Percentiles rank a stretch among this genome's conserved stretches.
phyloP scores from a whole-genome alignment of 75 land plant genomes.

The Picea sitchensis region DNA sequence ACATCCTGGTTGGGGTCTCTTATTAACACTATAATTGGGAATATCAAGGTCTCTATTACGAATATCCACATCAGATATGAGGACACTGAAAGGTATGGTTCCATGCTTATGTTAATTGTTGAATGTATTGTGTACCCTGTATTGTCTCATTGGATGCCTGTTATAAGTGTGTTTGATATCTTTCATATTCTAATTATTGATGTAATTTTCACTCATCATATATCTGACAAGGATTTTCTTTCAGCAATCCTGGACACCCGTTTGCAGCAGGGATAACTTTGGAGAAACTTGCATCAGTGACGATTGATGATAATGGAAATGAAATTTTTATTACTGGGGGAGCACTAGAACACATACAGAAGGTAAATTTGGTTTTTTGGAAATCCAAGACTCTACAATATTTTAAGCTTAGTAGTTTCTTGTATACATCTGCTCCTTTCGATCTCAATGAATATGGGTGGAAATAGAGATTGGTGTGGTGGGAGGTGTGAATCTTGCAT shows the following conservation, averaged over 20 bases:
- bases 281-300: constrained; percentile 86
- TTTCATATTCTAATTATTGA: too few relatives aligned
- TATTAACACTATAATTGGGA: constrained; percentile 86
- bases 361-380: constrained; percentile 39
- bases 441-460: too few relatives aligned
- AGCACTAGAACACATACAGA: constrained; percentile 80
- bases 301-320: constrained; percentile 88
- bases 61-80: constrained; percentile 98
- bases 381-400: background rate
- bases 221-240: constrained; percentile 9
- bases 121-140: background rate
- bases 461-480: too few relatives aligned
- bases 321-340: constrained; percentile 93
- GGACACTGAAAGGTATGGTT: constrained; percentile 82
- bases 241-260: constrained; percentile 95
- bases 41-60: constrained; percentile 90
- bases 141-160: background rate
- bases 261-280: constrained; percentile 89
- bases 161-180: too few relatives aligned
- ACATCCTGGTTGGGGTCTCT: constrained; percentile 96
- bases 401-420: background rate
- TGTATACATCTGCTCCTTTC: background rate
- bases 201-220: background rate
- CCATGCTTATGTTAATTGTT: background rate
- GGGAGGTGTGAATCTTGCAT: too few relatives aligned